Conservation (phyloP, 371 early-diverging fungal genomes). For the Basidiobolus meristosporus region DNA sequence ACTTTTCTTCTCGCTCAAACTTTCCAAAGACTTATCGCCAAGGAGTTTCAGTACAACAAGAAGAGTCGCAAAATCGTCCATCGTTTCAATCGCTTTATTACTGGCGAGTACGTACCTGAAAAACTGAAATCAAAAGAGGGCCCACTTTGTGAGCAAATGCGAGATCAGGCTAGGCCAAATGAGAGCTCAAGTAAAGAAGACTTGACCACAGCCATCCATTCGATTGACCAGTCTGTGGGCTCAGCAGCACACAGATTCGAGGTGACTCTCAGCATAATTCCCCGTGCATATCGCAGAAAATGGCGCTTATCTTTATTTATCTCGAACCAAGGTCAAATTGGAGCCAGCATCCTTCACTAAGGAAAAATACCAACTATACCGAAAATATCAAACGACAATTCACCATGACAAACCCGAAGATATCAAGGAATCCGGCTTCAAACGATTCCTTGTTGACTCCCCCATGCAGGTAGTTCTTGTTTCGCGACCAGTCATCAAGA, state of each 20-base stretch:
- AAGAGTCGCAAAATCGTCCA: slow-evolving; percentile 46
- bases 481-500: not conserved
- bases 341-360: slow-evolving; percentile 43
- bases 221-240: slow-evolving; percentile 3
- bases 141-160: not conserved
- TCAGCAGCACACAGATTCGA: slow-evolving; percentile 4
- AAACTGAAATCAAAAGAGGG: not conserved
- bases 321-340: slow-evolving; percentile 17
- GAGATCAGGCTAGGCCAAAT: slow-evolving; percentile 6
- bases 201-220: slow-evolving; percentile 12
- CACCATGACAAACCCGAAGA: slow-evolving; percentile 53
- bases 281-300: not conserved
- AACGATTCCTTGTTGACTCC: slow-evolving; percentile 50
- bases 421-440: slow-evolving; percentile 24
- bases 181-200: slow-evolving; percentile 8
- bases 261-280: not conserved
- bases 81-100: slow-evolving; percentile 17
- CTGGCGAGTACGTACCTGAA: not conserved
- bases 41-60: slow-evolving; percentile 25
- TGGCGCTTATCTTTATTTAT: slow-evolving; percentile 1
- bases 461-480: slow-evolving; percentile 34
- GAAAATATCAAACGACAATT: slow-evolving; percentile 55
- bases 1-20: not conserved
- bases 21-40: slow-evolving; percentile 20
- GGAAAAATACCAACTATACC: slow-evolving; percentile 55